A percentile compares a stretch with the other conserved stretches of the same genome.
Evolutionary conservation across 169 alveolate species (phyloP).

Genomic region (Condylostoma magnum): DNA sequence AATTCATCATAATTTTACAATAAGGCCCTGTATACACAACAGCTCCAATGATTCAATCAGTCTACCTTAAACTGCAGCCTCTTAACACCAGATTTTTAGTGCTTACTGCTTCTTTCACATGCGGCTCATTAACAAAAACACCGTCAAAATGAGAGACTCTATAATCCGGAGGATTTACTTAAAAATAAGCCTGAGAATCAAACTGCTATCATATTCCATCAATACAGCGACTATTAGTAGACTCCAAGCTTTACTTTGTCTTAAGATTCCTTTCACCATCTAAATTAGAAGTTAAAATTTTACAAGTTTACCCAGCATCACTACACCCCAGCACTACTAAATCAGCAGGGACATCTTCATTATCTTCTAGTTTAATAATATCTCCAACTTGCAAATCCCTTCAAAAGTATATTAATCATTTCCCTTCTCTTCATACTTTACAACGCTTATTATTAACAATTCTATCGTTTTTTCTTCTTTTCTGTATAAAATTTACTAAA

Average conservation of each 20-base stretch:
- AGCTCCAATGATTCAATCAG: slow-evolving; percentile 70
- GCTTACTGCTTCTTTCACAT: slow-evolving; percentile 21
- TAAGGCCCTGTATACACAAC: slow-evolving; percentile 82
- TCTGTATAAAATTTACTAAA: slow-evolving; percentile 42
- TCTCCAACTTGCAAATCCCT: slow-evolving; percentile 48
- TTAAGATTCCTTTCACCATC: slow-evolving; percentile 79
- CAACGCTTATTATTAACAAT: slow-evolving; percentile 57
- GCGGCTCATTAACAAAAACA: not conserved
- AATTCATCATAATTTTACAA: slow-evolving; percentile 80
- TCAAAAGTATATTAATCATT: slow-evolving; percentile 18
- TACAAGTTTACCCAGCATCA: slow-evolving; percentile 60
- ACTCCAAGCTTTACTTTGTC: slow-evolving; percentile 36
- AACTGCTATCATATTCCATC: not conserved
- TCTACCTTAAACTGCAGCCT: slow-evolving; percentile 73
- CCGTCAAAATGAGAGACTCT: not conserved
- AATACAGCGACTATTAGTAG: not conserved
- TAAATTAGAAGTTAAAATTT: slow-evolving; percentile 64
- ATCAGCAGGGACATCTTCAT: slow-evolving; percentile 62
- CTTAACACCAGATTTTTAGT: slow-evolving; percentile 66
- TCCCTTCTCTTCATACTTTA: slow-evolving; percentile 39
- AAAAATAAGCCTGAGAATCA: not conserved
- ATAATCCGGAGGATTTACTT: slow-evolving; percentile 6
- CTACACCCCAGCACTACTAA: slow-evolving; percentile 52
- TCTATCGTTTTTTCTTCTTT: slow-evolving; percentile 64
- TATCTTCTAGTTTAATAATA: slow-evolving; percentile 41